These are phyloP conservation scores for Neofusicoccum sp. DNA, from an alignment of 2,329 filamentous ascomycete species.

Conservation along the genomic window DNA sequence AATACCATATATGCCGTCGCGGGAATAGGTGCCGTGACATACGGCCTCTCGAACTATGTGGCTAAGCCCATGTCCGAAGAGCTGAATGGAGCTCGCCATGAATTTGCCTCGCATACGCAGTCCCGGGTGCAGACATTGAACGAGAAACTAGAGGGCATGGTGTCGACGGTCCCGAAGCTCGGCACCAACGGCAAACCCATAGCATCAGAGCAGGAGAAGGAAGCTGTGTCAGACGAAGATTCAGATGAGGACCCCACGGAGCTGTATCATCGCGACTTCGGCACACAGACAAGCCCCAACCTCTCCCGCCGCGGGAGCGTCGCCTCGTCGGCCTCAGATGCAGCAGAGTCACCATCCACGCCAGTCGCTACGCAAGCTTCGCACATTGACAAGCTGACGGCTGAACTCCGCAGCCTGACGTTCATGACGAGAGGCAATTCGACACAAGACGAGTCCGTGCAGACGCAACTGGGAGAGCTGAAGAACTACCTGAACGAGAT, in stretches of 20 bases:
- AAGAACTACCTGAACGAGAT: slow-evolving; percentile 60
- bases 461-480: slow-evolving; percentile 52
- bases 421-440: slow-evolving; percentile 50
- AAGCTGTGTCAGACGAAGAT: slow-evolving; percentile 36
- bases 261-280: slow-evolving; percentile 77
- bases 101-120: slow-evolving; percentile 53
- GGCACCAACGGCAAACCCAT: slow-evolving; percentile 23
- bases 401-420: slow-evolving; percentile 42
- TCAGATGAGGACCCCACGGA: slow-evolving; percentile 65
- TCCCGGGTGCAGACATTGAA: slow-evolving; percentile 56
- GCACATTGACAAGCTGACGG: slow-evolving; percentile 45
- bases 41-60: slow-evolving; percentile 69
- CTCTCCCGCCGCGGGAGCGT: slow-evolving; percentile 8
- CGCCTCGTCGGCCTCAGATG: slow-evolving; percentile 27
- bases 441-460: slow-evolving; percentile 51
- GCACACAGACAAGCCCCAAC: slow-evolving; percentile 67
- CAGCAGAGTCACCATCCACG: slow-evolving; percentile 27
- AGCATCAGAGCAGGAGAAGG: slow-evolving; percentile 21
- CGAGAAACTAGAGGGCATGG: slow-evolving; percentile 56
- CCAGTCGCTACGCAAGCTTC: slow-evolving; percentile 24
- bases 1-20: slow-evolving; percentile 58
- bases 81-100: slow-evolving; percentile 56
- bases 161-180: slow-evolving; percentile 59
- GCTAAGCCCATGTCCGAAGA: slow-evolving; percentile 60
- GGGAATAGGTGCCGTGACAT: slow-evolving; percentile 58